phyloP scores from a whole-genome alignment of 2,329 filamentous ascomycete species.

The Hysterium pulicare region DNA sequence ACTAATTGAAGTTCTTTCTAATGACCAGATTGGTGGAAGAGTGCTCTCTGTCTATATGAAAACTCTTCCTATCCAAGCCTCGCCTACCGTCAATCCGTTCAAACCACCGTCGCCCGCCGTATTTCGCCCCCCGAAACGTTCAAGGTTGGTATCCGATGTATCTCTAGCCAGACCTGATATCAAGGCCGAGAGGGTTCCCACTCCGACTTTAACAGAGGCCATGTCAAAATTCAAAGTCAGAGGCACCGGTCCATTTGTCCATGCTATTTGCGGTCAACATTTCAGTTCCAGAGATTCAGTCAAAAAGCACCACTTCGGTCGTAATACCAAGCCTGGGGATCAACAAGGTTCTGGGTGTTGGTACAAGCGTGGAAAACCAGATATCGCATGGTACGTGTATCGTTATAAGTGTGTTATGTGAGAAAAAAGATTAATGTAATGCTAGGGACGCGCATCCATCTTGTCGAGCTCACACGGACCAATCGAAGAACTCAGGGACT shows the following conservation, averaged over 20 bases:
- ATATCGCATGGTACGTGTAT: conserved; percentile 26
- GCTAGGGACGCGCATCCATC: conserved; percentile 26
- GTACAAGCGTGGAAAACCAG: conserved; percentile 27
- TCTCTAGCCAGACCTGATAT: background rate
- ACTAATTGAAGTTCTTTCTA: background rate
- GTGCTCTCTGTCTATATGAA: background rate
- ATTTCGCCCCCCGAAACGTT: too few relatives aligned
- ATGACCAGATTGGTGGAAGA: background rate
- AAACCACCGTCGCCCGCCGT: too few relatives aligned
- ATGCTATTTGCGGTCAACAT: conserved; percentile 26
- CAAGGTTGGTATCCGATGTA: background rate
- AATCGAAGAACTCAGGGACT: background rate
- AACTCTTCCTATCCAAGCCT: background rate
- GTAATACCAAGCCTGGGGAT: conserved; percentile 23
- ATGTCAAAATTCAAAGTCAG: background rate
- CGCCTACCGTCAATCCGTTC: background rate
- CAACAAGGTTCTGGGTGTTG: conserved; percentile 28
- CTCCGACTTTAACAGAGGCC: background rate
- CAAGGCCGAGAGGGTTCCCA: background rate
- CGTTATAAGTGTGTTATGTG: background rate
- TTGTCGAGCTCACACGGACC: conserved; percentile 9
- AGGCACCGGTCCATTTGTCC: conserved; percentile 15
- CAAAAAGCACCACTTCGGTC: conserved; percentile 30
- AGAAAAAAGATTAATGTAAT: background rate
- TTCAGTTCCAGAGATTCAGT: conserved; percentile 23